phyloP scores from a whole-genome alignment of 345 rosid genomes.

The Eutrema heterophyllum region DNA sequence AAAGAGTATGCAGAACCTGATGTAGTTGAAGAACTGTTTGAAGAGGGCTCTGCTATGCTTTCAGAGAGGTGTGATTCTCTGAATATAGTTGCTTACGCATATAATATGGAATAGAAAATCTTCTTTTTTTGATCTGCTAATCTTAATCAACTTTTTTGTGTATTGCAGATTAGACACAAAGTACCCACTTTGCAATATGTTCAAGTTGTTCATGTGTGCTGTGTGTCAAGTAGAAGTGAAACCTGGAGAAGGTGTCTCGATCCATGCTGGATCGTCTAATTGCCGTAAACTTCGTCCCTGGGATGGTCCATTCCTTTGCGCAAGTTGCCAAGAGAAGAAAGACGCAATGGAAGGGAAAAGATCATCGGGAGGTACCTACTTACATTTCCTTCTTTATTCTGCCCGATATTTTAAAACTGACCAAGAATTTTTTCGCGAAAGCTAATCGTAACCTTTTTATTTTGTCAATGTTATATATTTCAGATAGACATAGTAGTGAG shows the following conservation, averaged over 20 bases:
- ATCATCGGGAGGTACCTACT: constrained; percentile 60
- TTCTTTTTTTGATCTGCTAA: neutral
- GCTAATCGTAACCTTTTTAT: constrained; percentile 6
- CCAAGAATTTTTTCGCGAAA: neutral
- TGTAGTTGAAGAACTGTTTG: constrained; percentile 81
- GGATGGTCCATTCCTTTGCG: constrained; percentile 99
- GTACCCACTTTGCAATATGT: constrained; percentile 97
- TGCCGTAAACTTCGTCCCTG: constrained; percentile 75
- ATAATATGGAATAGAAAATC: neutral
- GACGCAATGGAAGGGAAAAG: constrained; percentile 99
- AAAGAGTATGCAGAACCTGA: constrained; percentile 73
- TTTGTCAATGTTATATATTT: constrained; percentile 26
- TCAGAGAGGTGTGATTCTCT: constrained; percentile 74
- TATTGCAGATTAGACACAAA: constrained; percentile 86
- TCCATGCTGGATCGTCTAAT: constrained; percentile 69
- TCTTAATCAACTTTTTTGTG: neutral
- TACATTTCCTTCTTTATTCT: neutral
- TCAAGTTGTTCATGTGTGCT: constrained; percentile 93
- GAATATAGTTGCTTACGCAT: neutral
- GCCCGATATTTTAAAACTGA: neutral
- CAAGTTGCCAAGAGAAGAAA: constrained; percentile 94
- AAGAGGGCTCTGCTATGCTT: constrained; percentile 97
- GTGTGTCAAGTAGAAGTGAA: constrained; percentile 97
- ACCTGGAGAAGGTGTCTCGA: constrained; percentile 94
- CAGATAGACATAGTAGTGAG: constrained; percentile 82